These are phyloP conservation scores for Aureobasidium subglaciale DNA, from an alignment of 2,329 filamentous ascomycete species.

Conservation along the genomic window DNA sequence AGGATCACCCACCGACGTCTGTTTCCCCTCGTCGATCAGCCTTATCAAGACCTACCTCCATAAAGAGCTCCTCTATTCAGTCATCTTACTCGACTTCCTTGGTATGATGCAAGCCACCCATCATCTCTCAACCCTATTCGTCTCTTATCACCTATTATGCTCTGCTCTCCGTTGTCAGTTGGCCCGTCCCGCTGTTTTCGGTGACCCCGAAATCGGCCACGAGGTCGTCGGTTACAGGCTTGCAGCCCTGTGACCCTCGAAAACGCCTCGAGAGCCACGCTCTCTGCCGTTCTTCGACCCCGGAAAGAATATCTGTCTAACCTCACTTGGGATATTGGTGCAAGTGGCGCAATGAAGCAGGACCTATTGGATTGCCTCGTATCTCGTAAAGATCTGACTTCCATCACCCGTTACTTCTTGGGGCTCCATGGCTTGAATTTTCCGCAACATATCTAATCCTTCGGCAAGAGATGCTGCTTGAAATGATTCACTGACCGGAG, in stretches of 20 bases:
- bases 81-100: not conserved
- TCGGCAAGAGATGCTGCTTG: not conserved
- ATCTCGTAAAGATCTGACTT: not conserved
- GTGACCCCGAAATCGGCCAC: not conserved
- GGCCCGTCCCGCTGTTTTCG: constrained; percentile 7
- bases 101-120: not conserved
- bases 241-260: not conserved
- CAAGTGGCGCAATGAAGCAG: not conserved
- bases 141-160: not conserved
- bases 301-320: not conserved
- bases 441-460: not conserved
- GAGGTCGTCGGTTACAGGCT: too few relatives aligned
- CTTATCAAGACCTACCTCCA: not conserved
- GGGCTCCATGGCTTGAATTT: not conserved
- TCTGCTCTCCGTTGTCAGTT: not conserved
- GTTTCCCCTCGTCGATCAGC: constrained; percentile 5
- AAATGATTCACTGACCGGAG: not conserved
- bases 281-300: not conserved
- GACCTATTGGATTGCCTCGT: not conserved
- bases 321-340: not conserved
- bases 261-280: not conserved
- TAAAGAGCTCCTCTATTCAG: not conserved
- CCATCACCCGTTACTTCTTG: not conserved
- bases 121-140: not conserved
- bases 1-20: not conserved